These are phyloP conservation scores for Nidularia pulvinata DNA, from an alignment of 768 basidiomycete species.

Conservation along the genomic window DNA sequence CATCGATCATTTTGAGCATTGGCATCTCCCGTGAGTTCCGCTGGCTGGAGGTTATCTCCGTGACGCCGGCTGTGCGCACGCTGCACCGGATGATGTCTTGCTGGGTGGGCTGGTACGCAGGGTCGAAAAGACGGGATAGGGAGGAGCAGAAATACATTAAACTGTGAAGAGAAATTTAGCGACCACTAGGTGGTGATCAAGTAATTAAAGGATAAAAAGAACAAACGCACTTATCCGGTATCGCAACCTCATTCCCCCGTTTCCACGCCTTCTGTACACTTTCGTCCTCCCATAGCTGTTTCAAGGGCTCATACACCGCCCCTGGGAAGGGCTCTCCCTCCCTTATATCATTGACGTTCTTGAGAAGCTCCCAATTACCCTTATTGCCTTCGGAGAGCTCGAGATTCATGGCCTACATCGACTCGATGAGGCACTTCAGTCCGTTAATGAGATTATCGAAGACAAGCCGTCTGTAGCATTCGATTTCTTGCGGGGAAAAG, in stretches of 20 bases:
- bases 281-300: conserved; percentile 74
- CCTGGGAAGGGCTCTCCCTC: conserved; percentile 83
- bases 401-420: conserved; percentile 89
- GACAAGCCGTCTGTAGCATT: conserved; percentile 88
- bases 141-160: conserved; percentile 77
- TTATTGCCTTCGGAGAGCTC: conserved; percentile 64
- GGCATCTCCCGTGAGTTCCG: conserved; percentile 75
- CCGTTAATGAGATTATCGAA: conserved; percentile 93
- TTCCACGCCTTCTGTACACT: conserved; percentile 75
- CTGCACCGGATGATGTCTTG: conserved; percentile 89
- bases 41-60: conserved; percentile 82
- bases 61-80: conserved; percentile 89
- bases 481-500: conserved; percentile 81
- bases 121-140: conserved; percentile 78
- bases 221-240: conserved; percentile 83
- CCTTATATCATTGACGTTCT: conserved; percentile 66
- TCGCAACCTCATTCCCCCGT: conserved; percentile 88
- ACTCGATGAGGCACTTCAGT: conserved; percentile 78
- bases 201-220: conserved; percentile 1
- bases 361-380: conserved; percentile 60
- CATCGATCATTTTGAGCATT: conserved; percentile 71
- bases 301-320: conserved; percentile 66
- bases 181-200: neutral
- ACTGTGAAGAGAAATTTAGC: conserved; percentile 28
- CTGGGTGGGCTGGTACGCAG: conserved; percentile 71